Evolutionary conservation across 495 filamentous ascomycete species (phyloP), one percentile per base, ranked within the genome.

Genomic region (Recurvomyces mirabilis): DNA sequence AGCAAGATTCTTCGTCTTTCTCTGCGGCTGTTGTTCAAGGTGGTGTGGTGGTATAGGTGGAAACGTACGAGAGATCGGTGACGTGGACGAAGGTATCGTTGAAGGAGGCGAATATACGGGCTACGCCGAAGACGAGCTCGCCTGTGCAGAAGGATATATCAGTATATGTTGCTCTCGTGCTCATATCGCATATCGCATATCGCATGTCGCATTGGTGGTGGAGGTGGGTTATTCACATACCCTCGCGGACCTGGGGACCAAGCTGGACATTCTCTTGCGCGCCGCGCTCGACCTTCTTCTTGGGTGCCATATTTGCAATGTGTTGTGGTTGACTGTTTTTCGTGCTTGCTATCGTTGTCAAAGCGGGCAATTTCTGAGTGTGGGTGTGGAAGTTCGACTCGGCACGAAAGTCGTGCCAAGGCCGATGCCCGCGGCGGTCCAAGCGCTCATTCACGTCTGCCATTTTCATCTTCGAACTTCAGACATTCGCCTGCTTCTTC

Each of bases 31-130:
- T 13, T 20, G 11, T 12, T 2, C 15, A 44, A 12, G 38, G 21
- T 3, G 38, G n/a, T 25, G 36, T 28, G 26, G 43, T 46, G 24
- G n/a, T 17, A n/a, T 48, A n/a, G n/a, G 30, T 59, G 53, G 45
- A 40, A 53, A 88, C 84, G 68, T 67, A 93, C 83, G 73, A 79
- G 65, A 98, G 86, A 89, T 96, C 93, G 74, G 91, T 96, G 62
- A 96, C 85, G 73, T 98, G 91, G 67, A 95, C 87, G 81, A 91
- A 93, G 69, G 86, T 93, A 62, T 93, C 87, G 68, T 94, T 96
- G 83, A 96, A 94, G 51, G 83, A 91, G 57, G 91, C 91, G 72
- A 96, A 99, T 74, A 99, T 99, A 60, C 91, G 83, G 61, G 89
- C 91, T 71, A 94, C 87, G 61, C 93, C 91, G 69, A 96, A 96